Base-by-base conservation (phyloP, 495 filamentous ascomycete genomes). In the Oidiodendron maius region DNA sequence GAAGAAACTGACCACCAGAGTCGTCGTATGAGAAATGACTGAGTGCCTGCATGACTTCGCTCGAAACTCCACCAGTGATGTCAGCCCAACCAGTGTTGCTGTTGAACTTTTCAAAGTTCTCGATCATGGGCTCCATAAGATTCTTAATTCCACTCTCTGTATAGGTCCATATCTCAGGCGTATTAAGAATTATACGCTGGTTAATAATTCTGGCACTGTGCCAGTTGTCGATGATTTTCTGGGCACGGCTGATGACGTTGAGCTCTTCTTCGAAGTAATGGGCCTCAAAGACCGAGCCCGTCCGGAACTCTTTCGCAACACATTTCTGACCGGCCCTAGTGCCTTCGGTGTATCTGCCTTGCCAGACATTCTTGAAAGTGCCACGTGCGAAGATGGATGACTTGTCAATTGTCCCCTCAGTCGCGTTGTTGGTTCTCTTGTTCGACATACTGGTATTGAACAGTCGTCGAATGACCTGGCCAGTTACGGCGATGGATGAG, bases 11-110 rank as follows among this genome's bases (percentile, higher is more conserved):
- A 17, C 67, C 65, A 15, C 61, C 56, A 0, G 66, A 46, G 24
- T 63, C 21, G 48, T 68, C 61, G 52, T 68, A 71, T 48, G 64
- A 67, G 47, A 71, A 69, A 50, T 71, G 67, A 47, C 65, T 68
- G 28, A 70, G 53, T 3, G 67, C 65, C 47, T 69, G 65, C 64
- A 69, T 68, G 5, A 55, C 56, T 41, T 62, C 40, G 5, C 58
- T 48, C 1, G 42, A 48, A 16, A 2, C 8, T 37, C 25, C 26
- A 5, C 37, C 35, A 51, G 61, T 44, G n/a, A n/a, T n/a, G n/a
- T n/a, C n/a, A 25, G 5, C 49, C 67, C 66, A 71, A 17, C 68
- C 68, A 1, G 49, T 58, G 44, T 69, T 69, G 52, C 65, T 71
- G 51, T 69, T 69, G 59, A 69, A 71, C 55, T 68, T 71, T 38